These are phyloP conservation scores for Pseudotsuga menziesii DNA, from an alignment of 75 land plant species.

Conservation along the genomic window DNA sequence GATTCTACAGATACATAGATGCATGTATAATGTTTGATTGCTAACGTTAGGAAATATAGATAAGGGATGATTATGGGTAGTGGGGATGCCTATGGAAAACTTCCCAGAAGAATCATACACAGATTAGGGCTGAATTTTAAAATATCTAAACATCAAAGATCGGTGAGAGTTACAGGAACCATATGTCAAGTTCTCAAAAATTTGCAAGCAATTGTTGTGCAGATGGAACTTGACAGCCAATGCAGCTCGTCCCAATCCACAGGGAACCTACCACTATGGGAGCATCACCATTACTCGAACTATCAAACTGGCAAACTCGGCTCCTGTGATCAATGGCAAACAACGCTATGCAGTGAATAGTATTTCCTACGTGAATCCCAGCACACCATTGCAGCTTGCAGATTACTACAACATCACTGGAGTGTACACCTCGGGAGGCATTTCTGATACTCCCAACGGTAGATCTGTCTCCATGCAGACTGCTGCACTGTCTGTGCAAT, in stretches of 20 bases:
- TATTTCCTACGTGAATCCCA: slow-evolving; percentile 51
- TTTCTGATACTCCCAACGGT: slow-evolving; percentile 41
- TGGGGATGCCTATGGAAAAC: too few species aligned
- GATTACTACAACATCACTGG: slow-evolving; percentile 71
- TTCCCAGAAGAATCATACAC: too few species aligned
- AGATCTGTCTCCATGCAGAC: slow-evolving; percentile 32
- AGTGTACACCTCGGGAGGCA: slow-evolving; percentile 40
- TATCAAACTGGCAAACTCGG: slow-evolving; percentile 36
- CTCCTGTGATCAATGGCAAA: slow-evolving; percentile 33
- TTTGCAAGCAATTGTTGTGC: neutral
- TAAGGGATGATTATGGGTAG: too few species aligned
- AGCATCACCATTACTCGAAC: slow-evolving; percentile 40
- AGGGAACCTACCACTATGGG: slow-evolving; percentile 77
- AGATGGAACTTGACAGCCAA: slow-evolving; percentile 72
- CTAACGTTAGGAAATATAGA: too few species aligned
- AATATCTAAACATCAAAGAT: neutral
- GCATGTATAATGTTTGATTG: neutral
- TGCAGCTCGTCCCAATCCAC: slow-evolving; percentile 84
- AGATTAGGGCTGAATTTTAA: neutral
- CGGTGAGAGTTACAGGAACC: neutral
- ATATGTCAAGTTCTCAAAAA: neutral
- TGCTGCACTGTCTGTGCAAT: slow-evolving; percentile 42
- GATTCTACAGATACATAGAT: neutral
- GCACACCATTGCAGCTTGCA: slow-evolving; percentile 89
- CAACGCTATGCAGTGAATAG: slow-evolving; percentile 63